Conservation (phyloP, 2,329 filamentous ascomycete genomes). For the Aspergillus clavatus region DNA sequence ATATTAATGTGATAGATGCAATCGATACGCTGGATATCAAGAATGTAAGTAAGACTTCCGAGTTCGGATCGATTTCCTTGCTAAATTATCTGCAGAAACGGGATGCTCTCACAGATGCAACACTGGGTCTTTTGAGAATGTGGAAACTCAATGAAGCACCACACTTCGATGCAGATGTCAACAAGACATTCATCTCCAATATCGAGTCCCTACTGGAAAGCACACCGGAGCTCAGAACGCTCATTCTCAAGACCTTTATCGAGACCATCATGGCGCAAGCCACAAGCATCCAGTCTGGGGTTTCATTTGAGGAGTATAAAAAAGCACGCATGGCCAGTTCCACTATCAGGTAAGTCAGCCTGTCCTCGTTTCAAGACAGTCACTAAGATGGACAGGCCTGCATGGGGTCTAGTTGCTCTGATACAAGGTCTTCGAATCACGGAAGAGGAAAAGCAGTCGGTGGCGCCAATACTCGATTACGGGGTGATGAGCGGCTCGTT, state of each 20-base stretch:
- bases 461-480: not conserved
- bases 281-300: not conserved
- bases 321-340: not conserved
- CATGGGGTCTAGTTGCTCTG: not conserved
- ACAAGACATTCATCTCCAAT: not conserved
- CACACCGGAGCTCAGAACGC: not conserved
- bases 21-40: not conserved
- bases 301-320: not conserved
- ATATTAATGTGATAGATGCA: not conserved
- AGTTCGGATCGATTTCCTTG: not conserved
- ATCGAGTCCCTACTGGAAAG: not conserved
- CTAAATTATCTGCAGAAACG: not conserved
- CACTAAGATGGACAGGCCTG: not conserved
- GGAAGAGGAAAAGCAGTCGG: not conserved
- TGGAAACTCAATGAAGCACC: not conserved
- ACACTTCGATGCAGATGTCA: not conserved
- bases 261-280: not conserved
- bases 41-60: too few relatives aligned
- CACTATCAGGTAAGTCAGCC: not conserved
- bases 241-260: not conserved
- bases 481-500: not conserved
- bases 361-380: too few relatives aligned
- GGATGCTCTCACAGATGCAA: not conserved
- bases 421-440: not conserved
- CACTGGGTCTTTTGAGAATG: not conserved